Evolutionary conservation across 306 rosid genomes (phyloP), one percentile per base, ranked within the genome.

Genomic region (Elaeagnus macrophylla): DNA sequence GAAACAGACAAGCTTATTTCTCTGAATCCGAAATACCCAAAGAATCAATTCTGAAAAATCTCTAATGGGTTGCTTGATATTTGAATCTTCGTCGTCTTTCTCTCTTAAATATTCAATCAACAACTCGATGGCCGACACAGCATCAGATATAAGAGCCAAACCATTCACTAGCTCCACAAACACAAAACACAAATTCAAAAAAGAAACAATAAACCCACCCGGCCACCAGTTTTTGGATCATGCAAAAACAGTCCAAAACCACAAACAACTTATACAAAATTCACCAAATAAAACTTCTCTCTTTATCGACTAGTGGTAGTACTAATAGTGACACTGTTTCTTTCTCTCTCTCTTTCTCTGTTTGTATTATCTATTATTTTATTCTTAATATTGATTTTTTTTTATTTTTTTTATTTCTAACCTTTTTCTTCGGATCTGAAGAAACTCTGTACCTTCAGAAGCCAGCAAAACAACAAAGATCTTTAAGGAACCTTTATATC

Each of bases 371-470:
- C 3, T 37, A n/a, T 20, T 20, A 19, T 20, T 20, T 20, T 0
- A 1, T 0, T 2, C 14, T 10, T 14, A 44, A 14, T 6, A 2
- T 1, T 43, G 3, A 6, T 0, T 5, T 4, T 39, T 17, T 13
- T 56, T 35, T 5, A 4, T 17, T 65, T 7, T 61, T n/a, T 25
- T 48, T 35, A 54, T 25, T 57, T 68, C 59, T 68, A 5, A 45
- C 62, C 57, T 15, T 63, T 78, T 78, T 78, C 69, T 69, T 87
- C 71, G 84, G 77, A 78, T 83, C 79, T 66, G 74, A 72, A 60
- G 79, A 67, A 62, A 74, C 67, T 8, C 39, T 58, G 60, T 70
- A 64, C 54, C 75, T 67, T 67, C 53, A 42, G 61, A 70, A 69
- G 74, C 74, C 75, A 66, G 71, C 86, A 75, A 77, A 68, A 64